Conservation (phyloP, 2,329 filamentous ascomycete species). For the Nigrograna mackinnonii region DNA sequence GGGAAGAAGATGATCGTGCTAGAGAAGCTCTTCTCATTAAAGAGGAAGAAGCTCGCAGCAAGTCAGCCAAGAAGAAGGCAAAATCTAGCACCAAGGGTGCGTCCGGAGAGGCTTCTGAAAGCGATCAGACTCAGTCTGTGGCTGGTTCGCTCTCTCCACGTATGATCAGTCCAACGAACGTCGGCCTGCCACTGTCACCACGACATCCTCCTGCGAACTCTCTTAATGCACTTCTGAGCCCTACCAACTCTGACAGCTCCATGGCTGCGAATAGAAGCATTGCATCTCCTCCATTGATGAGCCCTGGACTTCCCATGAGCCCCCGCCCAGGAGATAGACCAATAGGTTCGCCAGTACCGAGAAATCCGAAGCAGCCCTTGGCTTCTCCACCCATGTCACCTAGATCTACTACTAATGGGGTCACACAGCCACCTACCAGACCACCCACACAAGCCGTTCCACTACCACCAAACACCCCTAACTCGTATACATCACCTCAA, state of each 20-base stretch:
- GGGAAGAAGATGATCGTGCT: constrained; percentile 83
- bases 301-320: constrained; percentile 66
- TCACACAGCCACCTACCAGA: constrained; percentile 69
- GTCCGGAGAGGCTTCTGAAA: constrained; percentile 15
- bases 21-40: constrained; percentile 70
- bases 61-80: constrained; percentile 72
- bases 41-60: constrained; percentile 71
- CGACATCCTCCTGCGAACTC: constrained; percentile 40
- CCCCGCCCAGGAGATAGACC: constrained; percentile 64
- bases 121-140: constrained; percentile 18
- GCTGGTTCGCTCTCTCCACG: constrained; percentile 31
- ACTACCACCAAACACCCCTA: constrained; percentile 69
- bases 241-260: constrained; percentile 42
- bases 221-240: constrained; percentile 55
- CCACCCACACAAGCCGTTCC: constrained; percentile 74
- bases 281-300: constrained; percentile 55
- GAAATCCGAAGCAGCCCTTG: constrained; percentile 58
- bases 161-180: constrained; percentile 30
- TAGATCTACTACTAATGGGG: constrained; percentile 45
- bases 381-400: constrained; percentile 73
- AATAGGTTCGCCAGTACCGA: constrained; percentile 62
- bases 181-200: constrained; percentile 41
- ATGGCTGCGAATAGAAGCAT: constrained; percentile 44
- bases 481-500: constrained; percentile 62
- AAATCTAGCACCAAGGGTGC: constrained; percentile 54